These are phyloP conservation scores for Moniliophthora roreri DNA, from an alignment of 1,284 basidiomycete genomes.

Conservation along the genomic window DNA sequence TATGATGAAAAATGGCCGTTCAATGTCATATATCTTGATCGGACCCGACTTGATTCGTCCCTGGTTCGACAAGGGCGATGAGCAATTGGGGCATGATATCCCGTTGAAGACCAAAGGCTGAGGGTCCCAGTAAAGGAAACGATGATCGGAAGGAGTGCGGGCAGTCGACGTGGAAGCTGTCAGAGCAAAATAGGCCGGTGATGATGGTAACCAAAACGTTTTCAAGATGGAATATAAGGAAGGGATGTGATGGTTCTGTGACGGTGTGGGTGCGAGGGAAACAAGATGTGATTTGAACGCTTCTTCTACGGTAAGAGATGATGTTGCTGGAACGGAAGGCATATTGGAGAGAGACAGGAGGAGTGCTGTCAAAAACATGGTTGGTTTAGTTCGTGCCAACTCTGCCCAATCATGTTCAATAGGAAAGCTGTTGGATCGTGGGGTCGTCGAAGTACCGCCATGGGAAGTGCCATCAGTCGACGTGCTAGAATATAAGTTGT, in stretches of 20 bases:
- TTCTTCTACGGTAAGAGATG: slow-evolving; percentile 63
- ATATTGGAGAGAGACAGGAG: slow-evolving; percentile 49
- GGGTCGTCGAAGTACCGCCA: background rate
- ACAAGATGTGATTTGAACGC: slow-evolving; percentile 70
- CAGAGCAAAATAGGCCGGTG: slow-evolving; percentile 69
- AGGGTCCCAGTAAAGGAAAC: slow-evolving; percentile 79
- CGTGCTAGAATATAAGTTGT: background rate
- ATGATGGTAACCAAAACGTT: slow-evolving; percentile 77
- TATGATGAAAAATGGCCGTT: slow-evolving; percentile 75
- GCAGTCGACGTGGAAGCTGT: slow-evolving; percentile 68
- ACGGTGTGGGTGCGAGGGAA: slow-evolving; percentile 48
- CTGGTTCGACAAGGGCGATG: slow-evolving; percentile 53
- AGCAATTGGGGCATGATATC: slow-evolving; percentile 64
- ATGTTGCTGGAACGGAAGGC: slow-evolving; percentile 55
- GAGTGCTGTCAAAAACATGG: slow-evolving; percentile 53
- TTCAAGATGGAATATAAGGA: slow-evolving; percentile 69
- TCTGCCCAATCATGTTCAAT: slow-evolving; percentile 67
- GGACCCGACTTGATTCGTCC: slow-evolving; percentile 71
- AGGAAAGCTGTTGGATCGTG: slow-evolving; percentile 24
- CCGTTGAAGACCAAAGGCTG: slow-evolving; percentile 75
- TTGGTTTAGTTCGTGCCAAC: slow-evolving; percentile 50
- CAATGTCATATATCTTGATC: slow-evolving; percentile 71
- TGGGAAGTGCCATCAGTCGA: background rate
- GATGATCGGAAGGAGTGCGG: slow-evolving; percentile 65
- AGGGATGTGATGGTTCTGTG: slow-evolving; percentile 55